phyloP scores from a whole-genome alignment of 2,329 filamentous ascomycete genomes.

The Emmonsiellopsis sp. region DNA sequence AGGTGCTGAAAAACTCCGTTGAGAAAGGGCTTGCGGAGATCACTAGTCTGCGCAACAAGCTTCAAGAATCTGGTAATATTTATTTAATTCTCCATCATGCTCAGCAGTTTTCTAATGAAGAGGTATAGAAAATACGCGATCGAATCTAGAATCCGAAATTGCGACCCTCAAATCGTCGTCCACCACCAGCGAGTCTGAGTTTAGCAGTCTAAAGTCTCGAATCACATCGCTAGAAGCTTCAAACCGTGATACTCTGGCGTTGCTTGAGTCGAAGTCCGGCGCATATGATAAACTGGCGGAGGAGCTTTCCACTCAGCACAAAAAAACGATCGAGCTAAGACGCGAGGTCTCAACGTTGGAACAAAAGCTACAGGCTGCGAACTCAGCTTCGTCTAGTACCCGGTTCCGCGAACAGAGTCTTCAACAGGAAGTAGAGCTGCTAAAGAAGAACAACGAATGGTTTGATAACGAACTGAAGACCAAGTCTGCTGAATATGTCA shows the following conservation, averaged over 20 bases:
- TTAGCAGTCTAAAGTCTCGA: constrained; percentile 68
- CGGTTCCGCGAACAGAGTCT: constrained; percentile 87
- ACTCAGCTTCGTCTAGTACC: constrained; percentile 68
- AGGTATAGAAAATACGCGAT: constrained; percentile 61
- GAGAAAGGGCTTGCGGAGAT: constrained; percentile 79
- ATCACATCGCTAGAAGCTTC: constrained; percentile 82
- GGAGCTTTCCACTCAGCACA: constrained; percentile 79
- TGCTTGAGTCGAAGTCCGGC: constrained; percentile 81
- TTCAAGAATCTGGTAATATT: constrained; percentile 67
- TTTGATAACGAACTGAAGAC: constrained; percentile 85
- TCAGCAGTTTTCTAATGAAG: constrained; percentile 13
- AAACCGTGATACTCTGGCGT: constrained; percentile 79
- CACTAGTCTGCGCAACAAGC: constrained; percentile 68
- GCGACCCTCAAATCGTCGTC: constrained; percentile 67
- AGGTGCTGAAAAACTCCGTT: constrained; percentile 69
- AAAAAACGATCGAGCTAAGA: constrained; percentile 74
- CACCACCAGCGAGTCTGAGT: constrained; percentile 55
- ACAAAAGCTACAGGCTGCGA: constrained; percentile 72
- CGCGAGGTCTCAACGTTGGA: constrained; percentile 76
- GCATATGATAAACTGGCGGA: constrained; percentile 78
- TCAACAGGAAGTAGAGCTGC: constrained; percentile 80
- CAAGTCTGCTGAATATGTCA: constrained; percentile 76
- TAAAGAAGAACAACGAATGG: constrained; percentile 88
- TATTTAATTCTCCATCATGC: background rate
- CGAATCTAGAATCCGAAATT: constrained; percentile 71